These are phyloP conservation scores for Xerocomus spinulosus DNA, from an alignment of 768 basidiomycete species.

Conservation along the genomic window DNA sequence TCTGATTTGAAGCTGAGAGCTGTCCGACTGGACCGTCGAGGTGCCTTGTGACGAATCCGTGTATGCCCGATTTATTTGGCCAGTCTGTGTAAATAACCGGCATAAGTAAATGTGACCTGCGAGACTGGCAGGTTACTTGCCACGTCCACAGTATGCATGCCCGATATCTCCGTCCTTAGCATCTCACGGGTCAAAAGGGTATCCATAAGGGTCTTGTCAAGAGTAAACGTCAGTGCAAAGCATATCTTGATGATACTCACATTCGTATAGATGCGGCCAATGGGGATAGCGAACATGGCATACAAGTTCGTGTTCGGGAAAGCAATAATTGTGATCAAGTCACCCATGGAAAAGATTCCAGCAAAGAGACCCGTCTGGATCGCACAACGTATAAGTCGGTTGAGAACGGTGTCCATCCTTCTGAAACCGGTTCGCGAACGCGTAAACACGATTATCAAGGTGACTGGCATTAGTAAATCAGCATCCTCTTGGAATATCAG, in stretches of 20 bases:
- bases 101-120: background rate
- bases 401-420: slow-evolving; percentile 49
- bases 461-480: slow-evolving; percentile 12
- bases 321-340: slow-evolving; percentile 37
- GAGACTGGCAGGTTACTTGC: background rate
- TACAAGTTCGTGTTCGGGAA: slow-evolving; percentile 31
- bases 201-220: slow-evolving; percentile 5
- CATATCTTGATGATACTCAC: slow-evolving; percentile 25
- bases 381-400: slow-evolving; percentile 50
- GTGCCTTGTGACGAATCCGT: background rate
- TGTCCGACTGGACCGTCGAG: background rate
- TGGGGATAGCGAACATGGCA: slow-evolving; percentile 36
- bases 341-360: slow-evolving; percentile 46
- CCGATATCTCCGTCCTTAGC: background rate
- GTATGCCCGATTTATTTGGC: background rate
- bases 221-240: background rate
- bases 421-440: slow-evolving; percentile 48
- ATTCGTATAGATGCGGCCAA: slow-evolving; percentile 44
- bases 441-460: slow-evolving; percentile 28
- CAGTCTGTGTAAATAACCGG: background rate
- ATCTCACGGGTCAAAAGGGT: slow-evolving; percentile 8
- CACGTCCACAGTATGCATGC: slow-evolving; percentile 26
- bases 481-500: background rate
- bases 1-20: slow-evolving; percentile 1
- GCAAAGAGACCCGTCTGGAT: slow-evolving; percentile 52